These are phyloP conservation scores for Pleurotus djamor DNA, from an alignment of 768 basidiomycete species.

Conservation along the genomic window DNA sequence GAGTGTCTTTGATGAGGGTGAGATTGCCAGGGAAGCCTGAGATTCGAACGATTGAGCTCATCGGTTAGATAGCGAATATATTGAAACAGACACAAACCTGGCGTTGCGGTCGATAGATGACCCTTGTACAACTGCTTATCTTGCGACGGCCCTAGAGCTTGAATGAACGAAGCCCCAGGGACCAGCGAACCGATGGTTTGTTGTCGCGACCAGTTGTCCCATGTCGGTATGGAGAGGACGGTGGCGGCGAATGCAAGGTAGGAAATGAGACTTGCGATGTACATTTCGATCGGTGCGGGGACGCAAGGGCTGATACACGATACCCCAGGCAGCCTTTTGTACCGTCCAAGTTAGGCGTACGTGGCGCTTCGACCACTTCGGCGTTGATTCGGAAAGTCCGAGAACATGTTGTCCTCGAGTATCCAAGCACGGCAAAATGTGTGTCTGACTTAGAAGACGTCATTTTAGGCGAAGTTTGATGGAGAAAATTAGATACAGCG, in stretches of 20 bases:
- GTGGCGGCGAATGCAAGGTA: constrained; percentile 18
- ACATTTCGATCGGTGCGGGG: not conserved
- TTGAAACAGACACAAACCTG: constrained; percentile 22
- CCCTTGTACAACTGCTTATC: constrained; percentile 16
- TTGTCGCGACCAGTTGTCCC: constrained; percentile 33
- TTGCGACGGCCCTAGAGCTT: constrained; percentile 26
- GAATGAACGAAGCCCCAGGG: constrained; percentile 37
- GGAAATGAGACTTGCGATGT: not conserved
- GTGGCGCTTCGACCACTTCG: constrained; percentile 4
- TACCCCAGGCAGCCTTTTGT: not conserved
- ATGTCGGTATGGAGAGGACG: constrained; percentile 37
- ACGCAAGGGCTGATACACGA: not conserved
- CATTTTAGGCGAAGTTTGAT: not conserved
- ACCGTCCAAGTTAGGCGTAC: constrained; percentile 1
- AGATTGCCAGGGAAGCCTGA: constrained; percentile 47
- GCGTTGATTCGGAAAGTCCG: constrained; percentile 7
- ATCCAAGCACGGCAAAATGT: not conserved
- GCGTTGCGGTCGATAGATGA: constrained; percentile 27
- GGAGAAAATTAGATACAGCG: not conserved
- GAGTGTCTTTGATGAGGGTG: constrained; percentile 32
- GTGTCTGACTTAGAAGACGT: not conserved
- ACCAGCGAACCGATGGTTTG: constrained; percentile 38
- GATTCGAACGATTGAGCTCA: not conserved
- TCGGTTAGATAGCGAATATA: not conserved
- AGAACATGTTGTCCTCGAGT: not conserved